Percentiles rank a stretch among this genome's conserved stretches.
phyloP scores from a whole-genome alignment of 768 basidiomycete genomes.

The Agaricus sinodeliciosus region DNA sequence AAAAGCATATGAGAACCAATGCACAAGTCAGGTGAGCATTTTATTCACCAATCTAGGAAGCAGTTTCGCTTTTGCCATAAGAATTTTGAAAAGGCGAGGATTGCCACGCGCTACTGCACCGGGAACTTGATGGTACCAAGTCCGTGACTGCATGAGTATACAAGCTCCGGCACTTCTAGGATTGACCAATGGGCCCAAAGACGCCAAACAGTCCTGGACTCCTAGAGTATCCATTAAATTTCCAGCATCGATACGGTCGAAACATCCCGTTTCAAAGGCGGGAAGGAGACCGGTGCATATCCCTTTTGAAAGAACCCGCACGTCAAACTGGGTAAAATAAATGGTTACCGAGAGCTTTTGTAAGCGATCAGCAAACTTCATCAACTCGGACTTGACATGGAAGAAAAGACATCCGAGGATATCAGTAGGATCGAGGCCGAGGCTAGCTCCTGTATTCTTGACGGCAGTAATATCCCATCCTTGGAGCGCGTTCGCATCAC shows the following conservation, averaged over 20 bases:
- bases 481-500: conserved; percentile 36
- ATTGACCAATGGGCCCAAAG: conserved; percentile 33
- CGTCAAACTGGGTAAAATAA: conserved; percentile 35
- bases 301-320: conserved; percentile 31
- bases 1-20: neutral
- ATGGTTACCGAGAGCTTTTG: conserved; percentile 29
- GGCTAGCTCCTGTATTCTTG: conserved; percentile 26
- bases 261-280: conserved; percentile 27
- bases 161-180: conserved; percentile 25
- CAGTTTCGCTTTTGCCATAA: conserved; percentile 26
- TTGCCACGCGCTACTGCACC: conserved; percentile 26
- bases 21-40: neutral
- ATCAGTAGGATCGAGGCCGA: conserved; percentile 28
- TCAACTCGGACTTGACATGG: conserved; percentile 33
- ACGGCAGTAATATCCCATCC: conserved; percentile 45
- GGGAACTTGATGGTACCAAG: conserved; percentile 26
- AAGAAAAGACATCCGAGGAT: conserved; percentile 38
- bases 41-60: conserved; percentile 22
- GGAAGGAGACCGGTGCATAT: conserved; percentile 33
- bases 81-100: conserved; percentile 22
- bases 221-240: conserved; percentile 27
- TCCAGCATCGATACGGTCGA: conserved; percentile 33
- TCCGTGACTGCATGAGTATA: conserved; percentile 32
- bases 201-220: conserved; percentile 23
- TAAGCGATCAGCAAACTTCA: conserved; percentile 29